A percentile compares a stretch with the other conserved stretches of the same genome.
These are phyloP conservation scores for Candida montana DNA, from an alignment of 805 yeast species.

Conservation along the genomic window DNA sequence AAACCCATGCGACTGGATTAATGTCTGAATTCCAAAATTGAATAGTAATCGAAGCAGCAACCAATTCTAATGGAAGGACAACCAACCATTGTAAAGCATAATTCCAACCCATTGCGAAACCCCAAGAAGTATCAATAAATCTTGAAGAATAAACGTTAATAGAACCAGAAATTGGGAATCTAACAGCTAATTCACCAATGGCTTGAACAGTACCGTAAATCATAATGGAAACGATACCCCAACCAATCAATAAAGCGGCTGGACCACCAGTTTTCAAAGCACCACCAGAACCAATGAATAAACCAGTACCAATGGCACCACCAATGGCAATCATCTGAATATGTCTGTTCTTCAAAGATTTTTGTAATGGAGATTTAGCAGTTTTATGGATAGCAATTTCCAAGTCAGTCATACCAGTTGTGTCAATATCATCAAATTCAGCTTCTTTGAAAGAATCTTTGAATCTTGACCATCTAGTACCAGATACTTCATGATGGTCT, in stretches of 20 bases:
- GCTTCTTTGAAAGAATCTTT: slow-evolving; percentile 18
- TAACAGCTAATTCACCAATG: slow-evolving; percentile 54
- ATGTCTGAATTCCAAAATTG: slow-evolving; percentile 43
- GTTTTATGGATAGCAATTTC: slow-evolving; percentile 37
- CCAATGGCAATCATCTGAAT: slow-evolving; percentile 79
- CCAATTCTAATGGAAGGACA: slow-evolving; percentile 44
- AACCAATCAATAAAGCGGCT: slow-evolving; percentile 33
- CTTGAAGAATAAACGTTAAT: slow-evolving; percentile 53
- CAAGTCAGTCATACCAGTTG: slow-evolving; percentile 30
- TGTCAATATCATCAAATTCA: slow-evolving; percentile 11
- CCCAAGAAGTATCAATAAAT: slow-evolving; percentile 54
- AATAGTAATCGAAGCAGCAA: slow-evolving; percentile 50
- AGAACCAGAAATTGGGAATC: slow-evolving; percentile 67
- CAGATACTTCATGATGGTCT: slow-evolving; percentile 5
- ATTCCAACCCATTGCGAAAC: slow-evolving; percentile 57
- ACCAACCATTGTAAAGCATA: slow-evolving; percentile 49
- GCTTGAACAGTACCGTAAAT: slow-evolving; percentile 48
- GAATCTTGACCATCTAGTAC: slow-evolving; percentile 16
- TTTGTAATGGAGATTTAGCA: slow-evolving; percentile 22
- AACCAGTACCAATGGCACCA: slow-evolving; percentile 80
- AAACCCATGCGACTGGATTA: slow-evolving; percentile 43
- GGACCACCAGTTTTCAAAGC: slow-evolving; percentile 66
- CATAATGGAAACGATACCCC: slow-evolving; percentile 44
- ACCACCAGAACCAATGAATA: slow-evolving; percentile 67
- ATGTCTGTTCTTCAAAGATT: slow-evolving; percentile 46